Base-by-base conservation (phyloP, 1,284 basidiomycete species). In the Rhodotorula mucilaginosa region DNA sequence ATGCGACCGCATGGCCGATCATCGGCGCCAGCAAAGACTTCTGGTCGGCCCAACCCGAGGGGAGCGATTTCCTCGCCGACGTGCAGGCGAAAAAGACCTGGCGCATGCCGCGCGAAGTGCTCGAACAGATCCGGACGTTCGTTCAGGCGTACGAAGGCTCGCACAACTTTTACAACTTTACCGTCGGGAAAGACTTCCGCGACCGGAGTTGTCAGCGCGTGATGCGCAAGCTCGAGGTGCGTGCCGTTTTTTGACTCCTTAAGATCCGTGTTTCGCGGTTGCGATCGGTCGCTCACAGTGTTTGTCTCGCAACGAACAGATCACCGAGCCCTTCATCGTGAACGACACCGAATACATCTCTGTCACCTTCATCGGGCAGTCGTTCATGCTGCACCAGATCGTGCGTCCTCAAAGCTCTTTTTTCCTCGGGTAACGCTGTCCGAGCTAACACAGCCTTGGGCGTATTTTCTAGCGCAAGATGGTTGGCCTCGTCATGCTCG, bases 311-410 rank as follows among this genome's bases (percentile, higher is more conserved):
- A 34, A 34, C 34, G 6, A 34, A 34, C 34, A 93, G 91, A 84
- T 93, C 59, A 81, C 85, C 7, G 90, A 93, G 64, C 92, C 92
- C 39, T 87, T 86, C 7, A 88, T 96, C 6, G 90, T 94, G 77
- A 91, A 92, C 26, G 89, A 89, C 47, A 95, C 92, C 1, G 96
- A 99, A 80, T 99, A 96, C 95, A 88, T 99, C 63, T 91, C 90
- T 63, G 89, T 99, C 48, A 85, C 91, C 75, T 90, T 98, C 79
- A 93, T 98, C 79, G 97, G 96, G 0, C 97, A 99, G 81, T 95
- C 92, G 77, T 99, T 99, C 81, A 99, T 99, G 97, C 83, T 99
- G 69, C 96, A 99, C 81, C 96, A 99, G 79, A 86, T 87, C 75
- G 84, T 85, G 76, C 58, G 62, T 46, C 58, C 67, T 29, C 64